These are phyloP conservation scores for Mrakia blollopis DNA, from an alignment of 768 basidiomycete species.

Conservation along the genomic window DNA sequence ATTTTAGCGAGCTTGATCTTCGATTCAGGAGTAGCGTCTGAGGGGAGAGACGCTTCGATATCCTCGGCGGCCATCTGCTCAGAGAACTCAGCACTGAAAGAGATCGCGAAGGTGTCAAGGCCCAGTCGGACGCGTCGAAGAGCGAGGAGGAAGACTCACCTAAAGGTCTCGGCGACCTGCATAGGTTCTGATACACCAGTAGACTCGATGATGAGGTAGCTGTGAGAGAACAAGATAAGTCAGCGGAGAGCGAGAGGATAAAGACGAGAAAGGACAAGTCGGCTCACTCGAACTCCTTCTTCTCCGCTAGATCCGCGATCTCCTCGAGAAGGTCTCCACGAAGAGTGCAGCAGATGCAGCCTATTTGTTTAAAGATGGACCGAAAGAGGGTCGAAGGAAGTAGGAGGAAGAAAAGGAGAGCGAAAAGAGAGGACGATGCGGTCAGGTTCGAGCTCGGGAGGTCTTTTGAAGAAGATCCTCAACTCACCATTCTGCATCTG, in stretches of 20 bases:
- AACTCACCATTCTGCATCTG: constrained; percentile 43
- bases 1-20: constrained; percentile 38
- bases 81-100: constrained; percentile 35
- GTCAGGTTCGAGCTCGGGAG: background rate
- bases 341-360: constrained; percentile 45
- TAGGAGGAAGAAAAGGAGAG: background rate
- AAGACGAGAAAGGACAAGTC: background rate
- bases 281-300: constrained; percentile 38
- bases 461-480: background rate
- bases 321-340: constrained; percentile 44
- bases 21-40: constrained; percentile 27
- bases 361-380: too few relatives aligned
- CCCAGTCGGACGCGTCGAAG: background rate
- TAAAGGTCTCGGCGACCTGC: constrained; percentile 45
- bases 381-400: background rate
- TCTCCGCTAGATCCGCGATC: constrained; percentile 40
- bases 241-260: background rate
- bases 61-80: constrained; percentile 33
- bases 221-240: background rate
- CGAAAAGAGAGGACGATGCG: too few relatives aligned
- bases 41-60: constrained; percentile 9
- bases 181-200: constrained; percentile 43
- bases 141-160: background rate
- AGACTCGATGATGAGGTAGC: constrained; percentile 44
- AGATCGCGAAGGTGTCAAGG: background rate